Conservation (phyloP, 1,284 basidiomycete species). For the Ustilago vetiveriae region DNA sequence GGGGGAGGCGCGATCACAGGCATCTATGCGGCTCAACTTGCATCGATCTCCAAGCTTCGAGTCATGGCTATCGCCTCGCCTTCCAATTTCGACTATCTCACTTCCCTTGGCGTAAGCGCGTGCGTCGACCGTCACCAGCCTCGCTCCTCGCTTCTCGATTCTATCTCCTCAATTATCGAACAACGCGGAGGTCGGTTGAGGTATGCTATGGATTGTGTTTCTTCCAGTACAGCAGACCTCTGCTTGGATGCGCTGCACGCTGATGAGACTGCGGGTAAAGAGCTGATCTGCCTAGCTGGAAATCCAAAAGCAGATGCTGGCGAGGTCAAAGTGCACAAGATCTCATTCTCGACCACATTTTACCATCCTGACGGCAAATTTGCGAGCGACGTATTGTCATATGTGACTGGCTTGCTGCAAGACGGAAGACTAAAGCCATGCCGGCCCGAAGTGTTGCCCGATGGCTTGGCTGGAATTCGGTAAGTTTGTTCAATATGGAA, state of each 20-base stretch:
- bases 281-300: slow-evolving; percentile 56
- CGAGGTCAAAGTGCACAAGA: slow-evolving; percentile 40
- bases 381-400: slow-evolving; percentile 11
- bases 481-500: too few relatives aligned
- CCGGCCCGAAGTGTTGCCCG: slow-evolving; percentile 38
- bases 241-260: slow-evolving; percentile 27
- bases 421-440: slow-evolving; percentile 25
- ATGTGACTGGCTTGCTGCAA: slow-evolving; percentile 24
- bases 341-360: slow-evolving; percentile 60
- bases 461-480: slow-evolving; percentile 57
- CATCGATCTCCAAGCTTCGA: slow-evolving; percentile 32
- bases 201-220: slow-evolving; percentile 58
- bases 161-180: slow-evolving; percentile 14
- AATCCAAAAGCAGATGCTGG: slow-evolving; percentile 40
- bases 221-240: slow-evolving; percentile 39
- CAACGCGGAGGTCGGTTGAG: slow-evolving; percentile 18
- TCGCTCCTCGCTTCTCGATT: slow-evolving; percentile 14
- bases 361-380: slow-evolving; percentile 44
- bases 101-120: slow-evolving; percentile 31
- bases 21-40: slow-evolving; percentile 56
- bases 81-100: slow-evolving; percentile 49
- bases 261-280: neutral
- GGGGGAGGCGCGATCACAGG: slow-evolving; percentile 60
- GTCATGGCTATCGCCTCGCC: slow-evolving; percentile 51
- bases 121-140: slow-evolving; percentile 51